Percentiles rank a stretch among this genome's conserved stretches.
phyloP scores from a whole-genome alignment of 2,329 filamentous ascomycete species.

The Macroventuria anomochaeta region DNA sequence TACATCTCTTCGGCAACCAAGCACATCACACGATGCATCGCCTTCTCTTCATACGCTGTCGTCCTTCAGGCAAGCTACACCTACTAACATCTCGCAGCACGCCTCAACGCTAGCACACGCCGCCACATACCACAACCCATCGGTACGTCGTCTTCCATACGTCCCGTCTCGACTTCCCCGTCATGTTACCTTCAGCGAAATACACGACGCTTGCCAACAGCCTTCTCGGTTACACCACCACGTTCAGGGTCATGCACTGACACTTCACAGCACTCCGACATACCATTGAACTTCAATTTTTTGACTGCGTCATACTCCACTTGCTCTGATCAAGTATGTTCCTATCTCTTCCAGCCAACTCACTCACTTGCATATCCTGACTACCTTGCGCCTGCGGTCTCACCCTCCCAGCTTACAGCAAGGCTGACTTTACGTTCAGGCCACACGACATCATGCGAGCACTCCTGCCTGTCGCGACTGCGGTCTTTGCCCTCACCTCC shows the following conservation, averaged over 20 bases:
- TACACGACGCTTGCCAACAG: neutral
- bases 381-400: neutral
- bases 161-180: neutral
- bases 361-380: neutral
- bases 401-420: neutral
- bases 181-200: neutral
- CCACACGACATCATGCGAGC: constrained; percentile 20
- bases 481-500: constrained; percentile 23
- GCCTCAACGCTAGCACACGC: neutral
- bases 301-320: neutral
- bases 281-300: neutral
- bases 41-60: neutral
- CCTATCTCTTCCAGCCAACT: no score
- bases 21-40: neutral
- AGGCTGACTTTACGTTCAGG: neutral
- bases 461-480: constrained; percentile 17
- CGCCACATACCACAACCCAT: neutral
- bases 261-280: neutral
- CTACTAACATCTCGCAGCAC: neutral
- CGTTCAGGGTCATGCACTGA: neutral
- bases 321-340: neutral
- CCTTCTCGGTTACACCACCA: neutral
- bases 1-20: neutral
- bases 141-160: neutral
- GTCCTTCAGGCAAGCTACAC: neutral